phyloP scores from a whole-genome alignment of 495 filamentous ascomycete species.

The Hypoxylon subgilvum region DNA sequence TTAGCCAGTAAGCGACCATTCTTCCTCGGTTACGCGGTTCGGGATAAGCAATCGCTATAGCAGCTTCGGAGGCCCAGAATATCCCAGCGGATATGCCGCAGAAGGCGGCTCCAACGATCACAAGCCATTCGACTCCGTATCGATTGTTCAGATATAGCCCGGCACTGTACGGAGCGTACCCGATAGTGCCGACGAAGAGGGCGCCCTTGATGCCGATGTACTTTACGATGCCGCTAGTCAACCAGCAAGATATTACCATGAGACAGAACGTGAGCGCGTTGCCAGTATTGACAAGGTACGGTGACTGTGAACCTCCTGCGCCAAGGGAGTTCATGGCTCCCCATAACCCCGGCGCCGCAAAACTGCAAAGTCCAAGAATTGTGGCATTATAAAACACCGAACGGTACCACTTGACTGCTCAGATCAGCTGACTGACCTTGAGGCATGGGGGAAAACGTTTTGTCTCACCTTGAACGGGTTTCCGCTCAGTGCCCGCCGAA shows the following conservation, averaged over 20 bases:
- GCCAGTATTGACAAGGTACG: conserved; percentile 71
- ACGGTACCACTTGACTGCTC: conserved; percentile 66
- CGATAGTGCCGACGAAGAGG: conserved; percentile 68
- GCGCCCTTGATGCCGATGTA: conserved; percentile 70
- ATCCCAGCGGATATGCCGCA: conserved; percentile 70
- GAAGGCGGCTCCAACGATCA: conserved; percentile 66
- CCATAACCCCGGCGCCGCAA: conserved; percentile 71
- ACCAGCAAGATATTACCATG: conserved; percentile 67
- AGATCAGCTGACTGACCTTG: not conserved
- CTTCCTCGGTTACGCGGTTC: conserved; percentile 67
- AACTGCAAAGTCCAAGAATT: conserved; percentile 67
- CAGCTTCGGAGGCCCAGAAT: conserved; percentile 72
- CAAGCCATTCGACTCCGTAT: conserved; percentile 66
- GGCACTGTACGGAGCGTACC: conserved; percentile 69
- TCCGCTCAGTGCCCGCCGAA: not conserved
- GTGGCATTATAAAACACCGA: conserved; percentile 68
- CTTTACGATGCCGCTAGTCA: conserved; percentile 59
- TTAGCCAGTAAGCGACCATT: conserved; percentile 67
- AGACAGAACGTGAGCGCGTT: conserved; percentile 71
- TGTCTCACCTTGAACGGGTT: conserved; percentile 18
- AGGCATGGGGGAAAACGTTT: not conserved
- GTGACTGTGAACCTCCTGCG: conserved; percentile 66
- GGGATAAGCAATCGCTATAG: conserved; percentile 69
- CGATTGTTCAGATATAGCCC: conserved; percentile 72
- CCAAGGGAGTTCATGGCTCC: conserved; percentile 73